Conservation (phyloP, 192 early-diverging fungal species). For the Podila verticillata region DNA sequence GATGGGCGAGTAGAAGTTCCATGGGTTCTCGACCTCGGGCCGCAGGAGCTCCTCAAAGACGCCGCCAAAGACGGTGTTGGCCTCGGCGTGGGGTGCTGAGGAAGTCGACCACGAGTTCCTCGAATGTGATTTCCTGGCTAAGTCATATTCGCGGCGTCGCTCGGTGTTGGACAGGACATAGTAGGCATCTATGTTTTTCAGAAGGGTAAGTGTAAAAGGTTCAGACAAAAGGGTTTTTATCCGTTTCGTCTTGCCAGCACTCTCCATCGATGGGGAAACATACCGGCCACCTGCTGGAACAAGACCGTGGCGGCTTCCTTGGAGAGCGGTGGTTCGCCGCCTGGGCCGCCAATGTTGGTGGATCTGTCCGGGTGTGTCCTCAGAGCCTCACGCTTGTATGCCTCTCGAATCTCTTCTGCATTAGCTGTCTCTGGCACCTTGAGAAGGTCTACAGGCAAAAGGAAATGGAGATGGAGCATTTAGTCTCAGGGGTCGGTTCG, state of each 20-base stretch:
- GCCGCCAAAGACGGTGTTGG: constrained; percentile 74
- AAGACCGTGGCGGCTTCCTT: constrained; percentile 49
- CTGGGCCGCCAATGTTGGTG: constrained; percentile 59
- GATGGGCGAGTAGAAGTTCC: constrained; percentile 73
- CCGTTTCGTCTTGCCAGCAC: neutral
- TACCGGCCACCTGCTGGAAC: constrained; percentile 77
- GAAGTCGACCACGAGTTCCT: constrained; percentile 10
- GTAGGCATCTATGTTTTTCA: constrained; percentile 69
- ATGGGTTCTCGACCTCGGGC: constrained; percentile 70
- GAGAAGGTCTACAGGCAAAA: constrained; percentile 46
- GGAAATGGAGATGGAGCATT: neutral
- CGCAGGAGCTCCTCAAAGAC: constrained; percentile 88
- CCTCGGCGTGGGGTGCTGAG: constrained; percentile 54
- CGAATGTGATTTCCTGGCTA: constrained; percentile 17
- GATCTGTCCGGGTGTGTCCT: constrained; percentile 76
- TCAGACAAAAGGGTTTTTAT: too few species aligned
- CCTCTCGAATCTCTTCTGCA: constrained; percentile 76
- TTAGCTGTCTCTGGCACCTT: constrained; percentile 69
- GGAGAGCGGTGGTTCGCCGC: constrained; percentile 31
- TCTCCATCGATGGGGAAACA: neutral
- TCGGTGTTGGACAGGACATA: constrained; percentile 69
- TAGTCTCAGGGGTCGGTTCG: too few species aligned
- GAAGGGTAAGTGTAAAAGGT: neutral
- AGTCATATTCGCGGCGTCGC: constrained; percentile 65
- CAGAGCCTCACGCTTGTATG: constrained; percentile 81